Evolutionary conservation across 306 rosid species (phyloP), one percentile per base, ranked within the genome.

Genomic region (Rosa persica): DNA sequence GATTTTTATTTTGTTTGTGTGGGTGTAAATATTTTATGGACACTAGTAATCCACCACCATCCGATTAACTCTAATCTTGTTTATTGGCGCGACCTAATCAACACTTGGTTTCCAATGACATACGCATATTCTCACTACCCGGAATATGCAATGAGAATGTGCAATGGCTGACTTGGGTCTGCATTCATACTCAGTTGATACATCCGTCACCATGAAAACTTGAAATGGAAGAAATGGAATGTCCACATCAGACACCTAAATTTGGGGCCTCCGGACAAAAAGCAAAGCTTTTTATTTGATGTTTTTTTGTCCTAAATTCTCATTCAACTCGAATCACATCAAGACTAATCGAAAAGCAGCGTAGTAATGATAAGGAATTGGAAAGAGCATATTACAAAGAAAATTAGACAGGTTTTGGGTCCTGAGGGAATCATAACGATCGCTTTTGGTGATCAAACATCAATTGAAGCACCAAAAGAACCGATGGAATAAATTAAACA

Each of bases 391-490:
- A 12, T 43, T 10, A 16, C 9, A 44, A 25, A 42, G 11, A 55
- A 75, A 74, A 43, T 44, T 43, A 19, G 17, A 43, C 13, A 27
- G 12, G n/a, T 49, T 27, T 74, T 25, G 68, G 42, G 17, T 23
- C 40, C 78, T 44, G 19, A 40, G 4, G 30, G 49, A 42, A 68
- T 42, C 2, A 68, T 12, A 42, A 68, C 34, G 49, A 74, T 36
- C 12, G 71, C 61, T 44, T 27, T 27, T 20, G 72, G 79, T 75
- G 72, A 61, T 46, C 79, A 62, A 46, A 62, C 25, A 27, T 25
- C 70, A 27, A 75, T 46, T 19, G 47, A 75, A 62, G 36, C 71
- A 46, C 48, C 72, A 62, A 75, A 17, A 27, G n/a, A 43, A 75
- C 71, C 1, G 46, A 19, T 1, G 23, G 2, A 75, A 61, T 16